Conservation (phyloP, 2,329 filamentous ascomycete species). For the Cladorrhinum sp. region DNA sequence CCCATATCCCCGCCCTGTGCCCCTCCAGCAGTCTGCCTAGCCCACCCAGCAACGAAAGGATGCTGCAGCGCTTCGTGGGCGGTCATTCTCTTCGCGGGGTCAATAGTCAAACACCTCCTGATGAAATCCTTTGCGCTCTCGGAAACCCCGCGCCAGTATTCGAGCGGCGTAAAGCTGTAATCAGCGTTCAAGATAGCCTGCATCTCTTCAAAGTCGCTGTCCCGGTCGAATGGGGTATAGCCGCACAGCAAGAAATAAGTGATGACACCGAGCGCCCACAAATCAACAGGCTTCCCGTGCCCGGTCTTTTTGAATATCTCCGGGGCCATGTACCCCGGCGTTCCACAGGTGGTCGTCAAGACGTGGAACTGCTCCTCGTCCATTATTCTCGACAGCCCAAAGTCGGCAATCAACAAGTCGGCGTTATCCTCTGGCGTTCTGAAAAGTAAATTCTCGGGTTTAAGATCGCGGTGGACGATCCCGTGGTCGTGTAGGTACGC, state of each 20-base stretch:
- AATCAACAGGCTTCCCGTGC: constrained; percentile 95
- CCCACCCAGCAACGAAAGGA: constrained; percentile 59
- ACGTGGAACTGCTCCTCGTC: constrained; percentile 99
- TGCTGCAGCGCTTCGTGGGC: constrained; percentile 74
- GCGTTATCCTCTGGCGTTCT: constrained; percentile 97
- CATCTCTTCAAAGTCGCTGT: constrained; percentile 98
- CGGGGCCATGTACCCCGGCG: constrained; percentile 97
- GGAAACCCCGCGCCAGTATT: constrained; percentile 96
- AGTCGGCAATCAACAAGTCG: constrained; percentile 94
- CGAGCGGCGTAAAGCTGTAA: constrained; percentile 89
- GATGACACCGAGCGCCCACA: constrained; percentile 98
- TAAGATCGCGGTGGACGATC: constrained; percentile 96
- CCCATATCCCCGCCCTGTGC: constrained; percentile 23
- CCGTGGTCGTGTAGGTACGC: constrained; percentile 98
- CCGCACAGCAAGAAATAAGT: constrained; percentile 98
- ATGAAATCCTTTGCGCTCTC: constrained; percentile 87
- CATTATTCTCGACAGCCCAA: constrained; percentile 95
- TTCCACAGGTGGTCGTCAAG: constrained; percentile 94
- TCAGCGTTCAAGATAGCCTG: constrained; percentile 96
- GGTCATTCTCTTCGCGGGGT: constrained; percentile 83
- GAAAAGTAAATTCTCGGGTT: constrained; percentile 96
- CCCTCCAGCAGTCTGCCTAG: constrained; percentile 40
- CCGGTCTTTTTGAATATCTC: constrained; percentile 99
- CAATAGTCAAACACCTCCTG: constrained; percentile 83
- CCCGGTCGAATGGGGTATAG: constrained; percentile 96